Evolutionary conservation across 176 grass and related monocot genomes (phyloP).

Genomic region (Elymus sibiricus): DNA sequence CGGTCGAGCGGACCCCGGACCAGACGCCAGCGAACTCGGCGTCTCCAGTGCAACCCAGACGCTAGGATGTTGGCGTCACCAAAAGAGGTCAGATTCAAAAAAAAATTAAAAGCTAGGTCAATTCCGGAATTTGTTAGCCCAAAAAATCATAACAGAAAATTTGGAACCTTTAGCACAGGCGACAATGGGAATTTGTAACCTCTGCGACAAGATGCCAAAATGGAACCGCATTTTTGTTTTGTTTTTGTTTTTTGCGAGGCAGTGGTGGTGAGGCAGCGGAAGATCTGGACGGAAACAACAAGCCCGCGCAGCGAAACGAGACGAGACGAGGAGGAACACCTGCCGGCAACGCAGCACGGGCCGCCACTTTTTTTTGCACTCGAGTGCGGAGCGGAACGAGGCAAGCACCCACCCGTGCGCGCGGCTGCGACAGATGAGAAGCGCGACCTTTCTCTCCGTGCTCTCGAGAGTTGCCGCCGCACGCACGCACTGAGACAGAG

Average conservation of each 20-base stretch:
- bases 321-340: not conserved
- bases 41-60: no score
- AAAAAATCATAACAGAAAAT: no score
- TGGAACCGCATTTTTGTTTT: not conserved
- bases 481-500: not conserved
- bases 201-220: not conserved
- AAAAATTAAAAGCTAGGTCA: no score
- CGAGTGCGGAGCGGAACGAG: not conserved
- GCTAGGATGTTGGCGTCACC: no score
- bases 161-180: no score
- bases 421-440: not conserved
- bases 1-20: no score
- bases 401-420: not conserved
- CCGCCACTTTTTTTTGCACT: not conserved
- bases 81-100: no score
- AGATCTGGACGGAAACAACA: not conserved
- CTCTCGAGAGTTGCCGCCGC: not conserved
- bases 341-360: conserved; percentile 15
- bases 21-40: no score
- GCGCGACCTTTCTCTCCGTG: not conserved
- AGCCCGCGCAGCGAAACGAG: not conserved
- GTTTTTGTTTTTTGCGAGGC: no score
- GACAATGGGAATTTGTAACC: no score
- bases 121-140: no score
- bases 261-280: no score